These are phyloP conservation scores for Skeletonema menzelii DNA, from an alignment of 108 stramenopile species.

Conservation along the genomic window DNA sequence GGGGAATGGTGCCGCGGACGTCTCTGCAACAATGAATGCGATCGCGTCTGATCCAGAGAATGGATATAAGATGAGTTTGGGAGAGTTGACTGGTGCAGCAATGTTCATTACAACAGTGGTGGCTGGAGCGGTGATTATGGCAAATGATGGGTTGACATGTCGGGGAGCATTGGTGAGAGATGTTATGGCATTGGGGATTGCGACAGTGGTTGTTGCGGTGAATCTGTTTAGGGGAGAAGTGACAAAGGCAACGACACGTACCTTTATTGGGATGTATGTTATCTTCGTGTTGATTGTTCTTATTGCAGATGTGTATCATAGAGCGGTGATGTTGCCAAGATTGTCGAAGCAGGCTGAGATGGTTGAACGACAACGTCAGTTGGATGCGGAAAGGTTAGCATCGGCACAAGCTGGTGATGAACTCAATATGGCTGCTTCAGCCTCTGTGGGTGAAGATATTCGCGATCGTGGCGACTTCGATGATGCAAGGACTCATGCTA, in stretches of 20 bases:
- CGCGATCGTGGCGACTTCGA: not conserved
- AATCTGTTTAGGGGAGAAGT: conserved; percentile 55
- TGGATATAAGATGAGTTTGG: conserved; percentile 85
- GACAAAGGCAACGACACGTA: not conserved
- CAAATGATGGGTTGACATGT: conserved; percentile 76
- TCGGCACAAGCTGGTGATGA: conserved; percentile 34
- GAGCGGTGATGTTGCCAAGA: conserved; percentile 80
- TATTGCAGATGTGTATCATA: conserved; percentile 86
- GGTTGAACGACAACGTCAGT: conserved; percentile 45
- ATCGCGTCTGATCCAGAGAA: conserved; percentile 65
- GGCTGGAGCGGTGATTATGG: conserved; percentile 76
- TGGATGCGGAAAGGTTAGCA: conserved; percentile 37
- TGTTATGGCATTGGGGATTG: conserved; percentile 64
- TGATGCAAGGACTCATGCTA: conserved; percentile 10
- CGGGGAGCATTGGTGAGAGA: conserved; percentile 87
- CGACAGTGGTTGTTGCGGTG: conserved; percentile 62
- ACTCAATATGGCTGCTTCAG: not conserved
- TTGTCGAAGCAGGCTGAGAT: conserved; percentile 30
- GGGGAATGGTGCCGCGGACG: conserved; percentile 98
- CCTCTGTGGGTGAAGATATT: not conserved
- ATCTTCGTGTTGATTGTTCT: conserved; percentile 77
- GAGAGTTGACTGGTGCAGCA: conserved; percentile 93
- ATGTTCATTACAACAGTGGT: conserved; percentile 92
- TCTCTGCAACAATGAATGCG: conserved; percentile 88
- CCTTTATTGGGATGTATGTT: conserved; percentile 58